A percentile compares a stretch with the other conserved stretches of the same genome.
These are phyloP conservation scores for Pleurozium schreberi DNA, from an alignment of 225 moss, liverwort and hornwort genomes.

Conservation along the genomic window DNA sequence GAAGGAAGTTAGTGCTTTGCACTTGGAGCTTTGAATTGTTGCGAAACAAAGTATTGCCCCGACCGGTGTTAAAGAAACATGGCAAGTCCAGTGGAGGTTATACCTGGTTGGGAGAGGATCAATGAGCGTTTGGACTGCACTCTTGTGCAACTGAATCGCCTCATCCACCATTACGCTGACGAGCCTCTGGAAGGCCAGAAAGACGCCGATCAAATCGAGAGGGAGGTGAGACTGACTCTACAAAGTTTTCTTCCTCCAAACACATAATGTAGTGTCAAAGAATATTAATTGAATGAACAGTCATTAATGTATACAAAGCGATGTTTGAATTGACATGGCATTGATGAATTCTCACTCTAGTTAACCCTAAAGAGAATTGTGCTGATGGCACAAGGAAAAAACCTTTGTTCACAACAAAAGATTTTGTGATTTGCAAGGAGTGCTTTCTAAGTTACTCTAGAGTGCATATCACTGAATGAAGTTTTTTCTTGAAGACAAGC, in stretches of 20 bases:
- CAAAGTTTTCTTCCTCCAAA: not conserved
- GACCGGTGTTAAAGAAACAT: not conserved
- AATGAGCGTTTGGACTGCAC: conserved; percentile 26
- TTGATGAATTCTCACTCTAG: not conserved
- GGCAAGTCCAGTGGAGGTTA: conserved; percentile 14
- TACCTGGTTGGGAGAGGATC: conserved; percentile 18
- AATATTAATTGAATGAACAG: not conserved
- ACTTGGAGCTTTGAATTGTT: not conserved
- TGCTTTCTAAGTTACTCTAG: not conserved
- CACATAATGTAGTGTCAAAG: not conserved
- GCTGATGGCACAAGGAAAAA: not conserved
- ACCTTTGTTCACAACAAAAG: not conserved
- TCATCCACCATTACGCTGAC: conserved; percentile 28
- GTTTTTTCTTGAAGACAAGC: not conserved
- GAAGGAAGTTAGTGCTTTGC: not conserved
- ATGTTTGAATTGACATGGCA: not conserved
- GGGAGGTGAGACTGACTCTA: not conserved
- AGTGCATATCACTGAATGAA: not conserved
- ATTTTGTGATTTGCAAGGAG: not conserved
- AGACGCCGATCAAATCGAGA: not conserved
- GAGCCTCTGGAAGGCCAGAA: not conserved
- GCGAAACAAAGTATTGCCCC: not conserved
- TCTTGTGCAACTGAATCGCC: conserved; percentile 29
- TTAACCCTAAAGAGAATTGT: not conserved
- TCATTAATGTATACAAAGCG: not conserved